Base-by-base conservation (phyloP, 768 basidiomycete species). In the Candolleomyces eurysporus region DNA sequence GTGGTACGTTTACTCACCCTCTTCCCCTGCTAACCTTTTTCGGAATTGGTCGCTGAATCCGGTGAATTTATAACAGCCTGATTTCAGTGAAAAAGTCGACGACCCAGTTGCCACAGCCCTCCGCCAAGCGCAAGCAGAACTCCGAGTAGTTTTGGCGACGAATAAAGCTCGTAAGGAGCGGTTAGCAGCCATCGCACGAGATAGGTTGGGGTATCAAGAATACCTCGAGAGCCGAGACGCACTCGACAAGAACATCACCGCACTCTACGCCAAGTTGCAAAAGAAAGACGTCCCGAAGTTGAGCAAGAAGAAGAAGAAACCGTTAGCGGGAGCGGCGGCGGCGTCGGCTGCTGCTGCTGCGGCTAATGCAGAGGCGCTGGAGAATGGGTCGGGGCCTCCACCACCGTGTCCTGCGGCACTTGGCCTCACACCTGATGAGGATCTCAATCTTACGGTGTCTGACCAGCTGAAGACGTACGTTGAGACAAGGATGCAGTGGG, bases 51-150 rank as follows among this genome's bases (percentile, higher is more conserved):
- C 30, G 60, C 6, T 31, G 31, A 26, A 42, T 30, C 43, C 59
- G n/a, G 31, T 19, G 8, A 10, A 39, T 52, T 53, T 58, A 56
- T 48, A 65, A 26, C 63, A 91, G 90, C 89, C 90, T 51, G 86
- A 92, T 71, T 92, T 84, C 68, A 78, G 84, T 22, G 81, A 86
- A 49, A 86, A 89, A 62, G 90, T 95, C 42, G 96, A 98, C 70
- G 97, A 99, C 73, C 95, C 96, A 36, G 92, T 99, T 53, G 89
- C 95, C 8, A 87, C 91, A 2, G 90, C 93, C 1, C 84, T 99
- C 0, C 90, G 96, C 3, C 88, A 92, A 48, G 91, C 93, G 17
- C 97, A 99, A 71, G 77, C 82, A 14, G 86, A 94, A 65, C 82
- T 99, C 5, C 85, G 90, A 10, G 78, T 76, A 6, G 91, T 98